Base-by-base conservation (phyloP, 176 grass and related monocot species). In the Lolium perenne region DNA sequence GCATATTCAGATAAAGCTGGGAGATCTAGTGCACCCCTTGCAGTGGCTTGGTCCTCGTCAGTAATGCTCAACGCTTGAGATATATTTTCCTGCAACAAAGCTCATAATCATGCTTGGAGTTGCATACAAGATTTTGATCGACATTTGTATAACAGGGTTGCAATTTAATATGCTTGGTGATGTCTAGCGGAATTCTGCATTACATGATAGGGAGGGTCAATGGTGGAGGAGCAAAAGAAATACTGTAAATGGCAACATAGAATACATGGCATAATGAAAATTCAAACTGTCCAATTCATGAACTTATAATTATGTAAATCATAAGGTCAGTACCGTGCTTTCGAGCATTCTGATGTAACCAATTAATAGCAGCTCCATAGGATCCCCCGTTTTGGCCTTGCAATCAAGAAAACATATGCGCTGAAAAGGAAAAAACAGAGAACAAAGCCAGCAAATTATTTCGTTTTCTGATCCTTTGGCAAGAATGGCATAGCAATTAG, bases 301-400 rank as follows among this genome's bases (percentile, higher is more conserved):
- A 77, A 58, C 38, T 40, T 43, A 8, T n/a, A 43, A 25, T 25
- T 50, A 79, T 41, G 43, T 67, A 45, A 13, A 71, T 48, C 23
- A 82, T 38, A 60, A 74, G 38, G 25, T n/a, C 69, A 75, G 54
- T 89, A 98, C 95, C 78, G 78, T 54, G 80, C 74, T 88, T 89
- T 84, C 67, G 9, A 94, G 85, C 83, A 86, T 89, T 84, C 91
- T 78, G 20, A 95, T 86, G 77, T 98, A 95, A 54, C 93, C 95
- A 91, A 93, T 55, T 23, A 94, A 26, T 14, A 95, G 69, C 49
- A 95, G 61, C 51, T 92, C 81, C 61, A 98, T 17, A 16, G 67
- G 38, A 35, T 86, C 38, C 41, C 84, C 86, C 12, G 53, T 82
- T 61, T 69, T 87, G 64, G 77, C 38, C 63, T 54, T 76, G 43